Conservation (phyloP, 192 early-diverging fungal species). For the Coemansia sp. region DNA sequence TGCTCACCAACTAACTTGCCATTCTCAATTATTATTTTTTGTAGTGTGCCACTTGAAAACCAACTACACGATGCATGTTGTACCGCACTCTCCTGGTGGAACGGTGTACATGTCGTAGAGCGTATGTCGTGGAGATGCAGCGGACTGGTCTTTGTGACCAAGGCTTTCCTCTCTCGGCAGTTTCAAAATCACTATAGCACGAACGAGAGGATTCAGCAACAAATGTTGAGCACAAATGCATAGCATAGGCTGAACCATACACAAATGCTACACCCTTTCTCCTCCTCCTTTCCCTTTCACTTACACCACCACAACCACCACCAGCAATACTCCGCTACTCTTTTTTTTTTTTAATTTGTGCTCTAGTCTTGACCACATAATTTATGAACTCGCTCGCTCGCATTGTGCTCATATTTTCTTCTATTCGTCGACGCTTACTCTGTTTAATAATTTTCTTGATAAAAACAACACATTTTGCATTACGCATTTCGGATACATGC, state of each 20-base stretch:
- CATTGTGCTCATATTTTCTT: constrained; percentile 1
- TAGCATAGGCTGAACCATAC: background rate
- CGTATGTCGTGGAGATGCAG: background rate
- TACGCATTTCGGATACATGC: background rate
- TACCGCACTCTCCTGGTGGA: constrained; percentile 33
- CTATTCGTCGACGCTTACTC: background rate
- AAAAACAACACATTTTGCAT: background rate
- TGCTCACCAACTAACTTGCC: background rate
- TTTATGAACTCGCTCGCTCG: constrained; percentile 1
- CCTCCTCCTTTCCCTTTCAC: background rate
- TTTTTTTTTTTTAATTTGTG: background rate
- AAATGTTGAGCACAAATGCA: background rate
- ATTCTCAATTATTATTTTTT: background rate
- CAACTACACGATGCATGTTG: constrained; percentile 44
- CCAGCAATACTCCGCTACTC: background rate
- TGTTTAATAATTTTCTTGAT: background rate
- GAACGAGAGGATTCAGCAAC: background rate
- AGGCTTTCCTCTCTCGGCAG: background rate
- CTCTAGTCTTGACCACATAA: background rate
- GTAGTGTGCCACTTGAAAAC: constrained; percentile 51
- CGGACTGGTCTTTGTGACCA: constrained; percentile 6
- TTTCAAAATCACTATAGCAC: background rate
- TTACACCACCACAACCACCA: background rate
- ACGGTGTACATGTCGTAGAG: constrained; percentile 40
- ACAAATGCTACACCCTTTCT: background rate